Base-by-base conservation (phyloP, 129 eudicot species). In the Saposhnikovia divaricata region DNA sequence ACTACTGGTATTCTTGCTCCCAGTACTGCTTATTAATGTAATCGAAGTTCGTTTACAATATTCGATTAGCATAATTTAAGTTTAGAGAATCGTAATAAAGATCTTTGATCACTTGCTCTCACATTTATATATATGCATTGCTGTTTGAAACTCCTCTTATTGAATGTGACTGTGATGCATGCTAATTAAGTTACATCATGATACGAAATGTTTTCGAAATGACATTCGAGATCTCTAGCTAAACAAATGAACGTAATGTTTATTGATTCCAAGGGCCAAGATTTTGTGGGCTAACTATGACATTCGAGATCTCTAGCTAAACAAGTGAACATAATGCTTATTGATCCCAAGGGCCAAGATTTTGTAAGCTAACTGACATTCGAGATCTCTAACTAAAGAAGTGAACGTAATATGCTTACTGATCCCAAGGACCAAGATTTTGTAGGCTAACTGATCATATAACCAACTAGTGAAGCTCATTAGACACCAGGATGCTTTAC, bases 51-150 rank as follows among this genome's bases (percentile, higher is more conserved):
- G 68, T 59, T 59, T 59, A 55, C 65, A 59, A 59, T 59, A 59
- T 59, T 59, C 68, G 68, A 59, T 59, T n/a, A 59, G 4, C 68
- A 59, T 59, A 59, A 59, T 59, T 59, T 59, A 59, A 59, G 68
- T 1, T 6, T 9, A 59, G 34, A 59, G 68, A n/a, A 59, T 23
- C 68, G 34, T 59, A 6, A 9, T 59, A 9, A n/a, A 59, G 34
- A 59, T 59, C 34, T 59, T 34, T n/a, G 34, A 59, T n/a, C 68
- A 59, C 68, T 59, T 59, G 34, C 68, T 59, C 68, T 59, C 68
- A 59, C 68, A n/a, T n/a, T 59, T 55, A 8, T 46, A 46, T 46
- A 46, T 46, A 46, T 59, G 68, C 27, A n/a, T n/a, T 59, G 68
- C 68, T 7, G 68, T 9, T 59, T 59, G 4, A n/a, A 8, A 25